Evolutionary conservation across 129 eudicot genomes (phyloP), one percentile per base, ranked within the genome.

Genomic region (Ambrosia trifida): DNA sequence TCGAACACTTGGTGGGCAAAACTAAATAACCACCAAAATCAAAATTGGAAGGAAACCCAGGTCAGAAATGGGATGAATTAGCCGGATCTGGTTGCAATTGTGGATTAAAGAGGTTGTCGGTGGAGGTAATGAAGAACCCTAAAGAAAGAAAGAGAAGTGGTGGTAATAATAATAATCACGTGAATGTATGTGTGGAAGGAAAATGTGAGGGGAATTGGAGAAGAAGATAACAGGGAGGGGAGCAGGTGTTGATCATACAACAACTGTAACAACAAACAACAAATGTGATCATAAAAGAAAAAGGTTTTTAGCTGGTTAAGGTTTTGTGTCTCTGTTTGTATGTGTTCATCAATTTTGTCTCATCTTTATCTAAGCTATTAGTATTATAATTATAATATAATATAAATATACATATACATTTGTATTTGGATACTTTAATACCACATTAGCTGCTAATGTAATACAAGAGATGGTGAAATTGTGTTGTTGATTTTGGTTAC

Each of bases 221-320:
- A 74, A 65, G 79, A 74, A 74, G 65, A 54, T 74, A 38, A 70
- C 70, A 71, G 66, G 28, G 28, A 50, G 17, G 72, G 32, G 61
- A 71, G 76, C 67, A 74, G 56, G 79, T 64, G 79, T 52, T 74
- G 66, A 74, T 74, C 33, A 74, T 74, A 70, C 52, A 73, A 64
- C 64, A 36, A 74, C 71, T 74, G 78, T 74, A 64, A 74, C 44
- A 73, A 70, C 9, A 6, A 40, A 40, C 44, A 40, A 40, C 5
- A 30, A 63, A 50, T 59, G 53, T 73, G 64, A 73, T 73, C 70
- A 60, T 60, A 7, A 73, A 31, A 24, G 30, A 35, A 61, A 73
- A 73, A 36, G 78, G 52, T 20, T 35, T 51, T 73, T 8, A 2
- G 44, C 9, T 73, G 71, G 53, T 50, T 63, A 32, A 47, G 36